Conservation (phyloP, 2,329 filamentous ascomycete genomes). For the Triangularia verruculosa region DNA sequence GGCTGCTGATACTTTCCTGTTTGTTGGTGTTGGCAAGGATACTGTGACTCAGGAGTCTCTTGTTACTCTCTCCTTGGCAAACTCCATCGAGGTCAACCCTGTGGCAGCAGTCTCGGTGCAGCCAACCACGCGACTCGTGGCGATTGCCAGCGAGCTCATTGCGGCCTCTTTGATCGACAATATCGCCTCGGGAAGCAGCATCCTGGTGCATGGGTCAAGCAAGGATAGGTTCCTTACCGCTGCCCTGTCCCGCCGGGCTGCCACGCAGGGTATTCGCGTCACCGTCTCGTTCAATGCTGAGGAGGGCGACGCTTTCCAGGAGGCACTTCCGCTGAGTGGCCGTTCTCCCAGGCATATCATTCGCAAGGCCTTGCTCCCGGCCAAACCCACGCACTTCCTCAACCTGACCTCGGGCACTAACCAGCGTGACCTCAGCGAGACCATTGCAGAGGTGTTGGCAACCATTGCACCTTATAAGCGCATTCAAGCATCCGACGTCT, state of each 20-base stretch:
- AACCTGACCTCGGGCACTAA: not conserved
- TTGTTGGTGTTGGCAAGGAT: constrained; percentile 1
- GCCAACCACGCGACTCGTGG: not conserved
- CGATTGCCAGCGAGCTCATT: not conserved
- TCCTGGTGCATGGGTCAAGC: not conserved
- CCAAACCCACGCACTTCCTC: constrained; percentile 2
- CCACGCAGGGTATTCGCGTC: not conserved
- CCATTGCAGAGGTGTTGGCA: not conserved
- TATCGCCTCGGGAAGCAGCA: not conserved
- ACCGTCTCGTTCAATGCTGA: not conserved
- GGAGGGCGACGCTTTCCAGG: not conserved
- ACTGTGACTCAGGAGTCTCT: not conserved
- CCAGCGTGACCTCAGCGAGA: not conserved
- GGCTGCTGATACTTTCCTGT: not conserved
- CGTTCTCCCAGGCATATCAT: not conserved
- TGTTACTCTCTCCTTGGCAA: not conserved
- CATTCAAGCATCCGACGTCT: not conserved
- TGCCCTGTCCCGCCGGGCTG: not conserved
- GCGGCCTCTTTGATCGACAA: not conserved
- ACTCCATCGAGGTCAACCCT: not conserved
- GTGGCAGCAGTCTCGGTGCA: not conserved
- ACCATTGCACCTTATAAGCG: not conserved
- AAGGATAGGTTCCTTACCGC: not conserved
- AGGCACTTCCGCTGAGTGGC: not conserved
- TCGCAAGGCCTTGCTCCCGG: not conserved